A percentile compares a stretch with the other conserved stretches of the same genome.
phyloP scores from a whole-genome alignment of 768 basidiomycete species.

The Tephrocybe sp. region DNA sequence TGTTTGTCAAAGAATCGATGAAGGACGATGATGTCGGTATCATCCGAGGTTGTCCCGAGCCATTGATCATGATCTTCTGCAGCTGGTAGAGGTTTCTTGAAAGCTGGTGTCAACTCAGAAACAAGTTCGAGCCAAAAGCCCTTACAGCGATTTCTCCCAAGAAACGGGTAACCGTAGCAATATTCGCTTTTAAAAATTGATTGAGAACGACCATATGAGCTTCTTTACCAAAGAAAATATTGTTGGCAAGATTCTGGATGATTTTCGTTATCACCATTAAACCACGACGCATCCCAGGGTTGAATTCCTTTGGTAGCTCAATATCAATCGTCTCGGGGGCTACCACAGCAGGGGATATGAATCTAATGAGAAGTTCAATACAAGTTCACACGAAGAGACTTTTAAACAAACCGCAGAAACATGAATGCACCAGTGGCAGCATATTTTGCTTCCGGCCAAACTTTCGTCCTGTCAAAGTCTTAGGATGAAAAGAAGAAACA shows the following conservation, averaged over 20 bases:
- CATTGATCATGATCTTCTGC: constrained; percentile 68
- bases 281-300: constrained; percentile 63
- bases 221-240: constrained; percentile 91
- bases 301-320: constrained; percentile 64
- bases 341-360: constrained; percentile 89
- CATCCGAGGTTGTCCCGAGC: constrained; percentile 74
- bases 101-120: neutral
- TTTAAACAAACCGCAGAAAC: constrained; percentile 65
- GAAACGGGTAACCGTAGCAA: constrained; percentile 71
- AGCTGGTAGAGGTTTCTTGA: constrained; percentile 34
- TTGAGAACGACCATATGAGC: constrained; percentile 82
- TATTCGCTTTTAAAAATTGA: constrained; percentile 67
- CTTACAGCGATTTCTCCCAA: constrained; percentile 72
- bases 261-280: constrained; percentile 88
- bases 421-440: constrained; percentile 88
- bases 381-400: neutral
- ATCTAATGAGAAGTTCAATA: constrained; percentile 42
- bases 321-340: constrained; percentile 83
- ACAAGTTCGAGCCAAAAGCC: constrained; percentile 3
- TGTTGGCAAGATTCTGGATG: constrained; percentile 91
- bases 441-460: constrained; percentile 80
- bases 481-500: neutral
- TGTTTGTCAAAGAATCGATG: constrained; percentile 85
- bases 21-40: constrained; percentile 78
- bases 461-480: constrained; percentile 40